Evolutionary conservation across 345 rosid genomes (phyloP).

Genomic region (Erucastrum elatum): DNA sequence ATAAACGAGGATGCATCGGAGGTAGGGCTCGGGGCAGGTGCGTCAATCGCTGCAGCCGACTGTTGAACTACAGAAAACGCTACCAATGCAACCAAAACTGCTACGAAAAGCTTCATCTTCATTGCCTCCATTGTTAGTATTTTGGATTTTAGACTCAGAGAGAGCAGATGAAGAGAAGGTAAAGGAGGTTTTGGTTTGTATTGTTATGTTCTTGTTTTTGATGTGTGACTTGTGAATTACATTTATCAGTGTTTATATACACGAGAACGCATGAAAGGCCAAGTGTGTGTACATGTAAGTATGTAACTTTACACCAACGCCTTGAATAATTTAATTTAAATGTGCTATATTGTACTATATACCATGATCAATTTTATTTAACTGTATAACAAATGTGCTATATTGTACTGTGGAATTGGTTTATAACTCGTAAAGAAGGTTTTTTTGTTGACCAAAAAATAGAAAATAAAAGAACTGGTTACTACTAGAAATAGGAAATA

Average conservation of each 20-base stretch:
- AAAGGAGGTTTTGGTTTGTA: background rate
- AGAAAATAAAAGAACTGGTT: too few species aligned
- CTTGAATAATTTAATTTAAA: slow-evolving; percentile 16
- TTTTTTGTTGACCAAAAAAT: background rate
- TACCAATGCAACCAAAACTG: slow-evolving; percentile 32
- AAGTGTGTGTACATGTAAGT: slow-evolving; percentile 6
- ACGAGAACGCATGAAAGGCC: slow-evolving; percentile 30
- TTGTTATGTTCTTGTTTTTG: background rate
- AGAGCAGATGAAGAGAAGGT: slow-evolving; percentile 26
- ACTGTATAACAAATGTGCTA: slow-evolving; percentile 5
- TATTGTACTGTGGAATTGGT: slow-evolving; percentile 28
- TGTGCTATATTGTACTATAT: slow-evolving; percentile 26
- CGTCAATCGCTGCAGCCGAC: slow-evolving; percentile 32
- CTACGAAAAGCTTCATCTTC: slow-evolving; percentile 42
- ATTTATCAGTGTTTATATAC: slow-evolving; percentile 31
- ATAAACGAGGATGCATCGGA: slow-evolving; percentile 35
- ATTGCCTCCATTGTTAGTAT: slow-evolving; percentile 40
- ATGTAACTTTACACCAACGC: slow-evolving; percentile 44
- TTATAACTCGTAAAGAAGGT: slow-evolving; percentile 24
- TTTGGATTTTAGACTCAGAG: slow-evolving; percentile 12
- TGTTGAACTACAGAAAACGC: slow-evolving; percentile 33
- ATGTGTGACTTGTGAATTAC: slow-evolving; percentile 30
- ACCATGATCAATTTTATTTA: background rate
- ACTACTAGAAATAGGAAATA: too few species aligned
- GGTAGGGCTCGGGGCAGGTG: slow-evolving; percentile 46